Conservation (phyloP, 1,139 yeast species). For the Eremothecium gossypii region DNA sequence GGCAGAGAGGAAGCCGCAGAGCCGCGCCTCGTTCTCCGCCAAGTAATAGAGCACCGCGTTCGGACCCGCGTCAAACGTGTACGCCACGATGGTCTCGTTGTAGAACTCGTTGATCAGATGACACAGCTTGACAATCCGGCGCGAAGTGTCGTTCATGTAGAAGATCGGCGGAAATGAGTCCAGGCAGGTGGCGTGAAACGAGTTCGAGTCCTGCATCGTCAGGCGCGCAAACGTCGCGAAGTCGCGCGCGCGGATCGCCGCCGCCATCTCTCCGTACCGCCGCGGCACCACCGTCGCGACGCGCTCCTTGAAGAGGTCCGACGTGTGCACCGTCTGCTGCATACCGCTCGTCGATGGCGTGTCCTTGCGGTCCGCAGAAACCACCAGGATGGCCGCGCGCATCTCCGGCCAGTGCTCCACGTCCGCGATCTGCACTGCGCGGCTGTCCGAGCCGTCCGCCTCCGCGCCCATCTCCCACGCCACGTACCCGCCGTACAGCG, state of each 20-base stretch:
- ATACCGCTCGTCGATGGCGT: conserved; percentile 92
- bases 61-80: conserved; percentile 98
- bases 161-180: conserved; percentile 95
- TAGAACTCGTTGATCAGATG: conserved; percentile 65
- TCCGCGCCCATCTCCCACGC: conserved; percentile 95
- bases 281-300: conserved; percentile 72
- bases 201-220: conserved; percentile 94
- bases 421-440: conserved; percentile 87
- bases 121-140: conserved; percentile 70
- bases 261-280: conserved; percentile 74
- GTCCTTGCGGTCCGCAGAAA: conserved; percentile 86
- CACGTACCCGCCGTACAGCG: conserved; percentile 92
- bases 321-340: conserved; percentile 89
- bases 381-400: conserved; percentile 88
- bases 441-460: conserved; percentile 75
- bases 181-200: conserved; percentile 93
- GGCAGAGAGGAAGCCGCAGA: conserved; percentile 51
- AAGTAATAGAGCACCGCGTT: conserved; percentile 91
- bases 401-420: conserved; percentile 82
- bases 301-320: conserved; percentile 76
- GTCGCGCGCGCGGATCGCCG: conserved; percentile 60
- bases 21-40: conserved; percentile 56
- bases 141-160: conserved; percentile 91
- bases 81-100: conserved; percentile 73
- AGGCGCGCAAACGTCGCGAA: conserved; percentile 75